Evolutionary conservation across 805 yeast species (phyloP).

Genomic region (Cyberlindnera bimundalis): DNA sequence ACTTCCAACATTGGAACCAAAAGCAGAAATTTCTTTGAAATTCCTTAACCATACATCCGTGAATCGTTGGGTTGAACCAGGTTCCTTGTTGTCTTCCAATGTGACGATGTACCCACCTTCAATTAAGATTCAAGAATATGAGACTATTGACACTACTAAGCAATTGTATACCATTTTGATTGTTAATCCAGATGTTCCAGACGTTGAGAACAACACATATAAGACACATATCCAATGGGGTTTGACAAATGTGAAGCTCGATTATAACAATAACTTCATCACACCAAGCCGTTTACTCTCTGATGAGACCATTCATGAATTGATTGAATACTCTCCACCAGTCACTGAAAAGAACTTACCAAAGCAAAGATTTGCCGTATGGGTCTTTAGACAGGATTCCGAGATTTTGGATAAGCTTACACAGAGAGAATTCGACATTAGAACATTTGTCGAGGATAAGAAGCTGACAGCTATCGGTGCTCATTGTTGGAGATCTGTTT

Average conservation of each 20-base stretch:
- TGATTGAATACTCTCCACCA: constrained; percentile 71
- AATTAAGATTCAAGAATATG: constrained; percentile 72
- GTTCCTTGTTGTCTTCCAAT: constrained; percentile 65
- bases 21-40: constrained; percentile 67
- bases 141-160: constrained; percentile 34
- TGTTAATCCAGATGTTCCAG: constrained; percentile 92
- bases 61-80: constrained; percentile 75
- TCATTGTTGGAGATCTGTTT: constrained; percentile 82
- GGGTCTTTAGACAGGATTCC: constrained; percentile 80
- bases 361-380: constrained; percentile 75
- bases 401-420: constrained; percentile 21
- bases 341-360: constrained; percentile 87
- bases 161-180: constrained; percentile 72
- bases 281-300: constrained; percentile 34
- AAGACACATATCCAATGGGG: constrained; percentile 77
- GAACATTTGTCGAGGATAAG: constrained; percentile 56
- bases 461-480: constrained; percentile 81
- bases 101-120: constrained; percentile 77
- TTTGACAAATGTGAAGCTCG: constrained; percentile 59
- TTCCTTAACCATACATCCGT: constrained; percentile 69
- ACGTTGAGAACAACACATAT: constrained; percentile 62
- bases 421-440: constrained; percentile 60
- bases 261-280: constrained; percentile 55
- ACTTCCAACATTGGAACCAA: constrained; percentile 81
- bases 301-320: constrained; percentile 37